Percentiles rank a stretch among this genome's conserved stretches.
These are phyloP conservation scores for Rauvolfia tetraphylla DNA, from an alignment of 257 asterid genomes.

Conservation along the genomic window DNA sequence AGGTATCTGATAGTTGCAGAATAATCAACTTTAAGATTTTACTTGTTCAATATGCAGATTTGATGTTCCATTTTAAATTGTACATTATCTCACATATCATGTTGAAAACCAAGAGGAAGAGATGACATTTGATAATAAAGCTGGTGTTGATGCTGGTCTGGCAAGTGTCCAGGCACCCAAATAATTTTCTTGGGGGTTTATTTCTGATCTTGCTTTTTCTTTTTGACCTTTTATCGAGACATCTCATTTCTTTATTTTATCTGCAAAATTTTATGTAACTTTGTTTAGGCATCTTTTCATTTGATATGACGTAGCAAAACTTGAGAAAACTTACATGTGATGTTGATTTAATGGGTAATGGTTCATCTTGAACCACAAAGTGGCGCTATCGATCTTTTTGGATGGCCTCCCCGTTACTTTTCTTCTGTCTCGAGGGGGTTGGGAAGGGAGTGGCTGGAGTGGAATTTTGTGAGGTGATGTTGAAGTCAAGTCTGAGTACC, in stretches of 20 bases:
- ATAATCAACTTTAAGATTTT: neutral
- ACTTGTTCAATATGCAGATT: neutral
- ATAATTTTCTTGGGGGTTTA: neutral
- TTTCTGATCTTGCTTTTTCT: neutral
- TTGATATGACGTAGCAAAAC: neutral
- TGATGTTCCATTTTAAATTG: slow-evolving; percentile 11
- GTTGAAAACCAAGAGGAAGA: slow-evolving; percentile 35
- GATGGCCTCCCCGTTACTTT: too few relatives aligned
- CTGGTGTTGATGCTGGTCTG: slow-evolving; percentile 41
- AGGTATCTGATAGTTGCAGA: slow-evolving; percentile 30
- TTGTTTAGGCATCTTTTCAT: neutral
- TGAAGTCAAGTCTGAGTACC: too few relatives aligned
- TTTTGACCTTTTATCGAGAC: neutral
- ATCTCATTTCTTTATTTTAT: neutral
- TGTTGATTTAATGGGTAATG: neutral
- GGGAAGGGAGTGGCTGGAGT: too few relatives aligned
- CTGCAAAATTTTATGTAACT: neutral
- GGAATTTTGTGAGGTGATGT: too few relatives aligned
- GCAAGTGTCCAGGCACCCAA: slow-evolving; percentile 42
- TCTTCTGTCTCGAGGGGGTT: too few relatives aligned
- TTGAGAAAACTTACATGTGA: neutral
- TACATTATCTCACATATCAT: slow-evolving; percentile 22
- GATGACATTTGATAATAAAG: slow-evolving; percentile 31
- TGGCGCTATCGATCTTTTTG: too few relatives aligned
- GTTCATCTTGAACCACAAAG: too few relatives aligned